phyloP scores from a whole-genome alignment of 805 yeast genomes.

The Scheffersomyces lignosus region DNA sequence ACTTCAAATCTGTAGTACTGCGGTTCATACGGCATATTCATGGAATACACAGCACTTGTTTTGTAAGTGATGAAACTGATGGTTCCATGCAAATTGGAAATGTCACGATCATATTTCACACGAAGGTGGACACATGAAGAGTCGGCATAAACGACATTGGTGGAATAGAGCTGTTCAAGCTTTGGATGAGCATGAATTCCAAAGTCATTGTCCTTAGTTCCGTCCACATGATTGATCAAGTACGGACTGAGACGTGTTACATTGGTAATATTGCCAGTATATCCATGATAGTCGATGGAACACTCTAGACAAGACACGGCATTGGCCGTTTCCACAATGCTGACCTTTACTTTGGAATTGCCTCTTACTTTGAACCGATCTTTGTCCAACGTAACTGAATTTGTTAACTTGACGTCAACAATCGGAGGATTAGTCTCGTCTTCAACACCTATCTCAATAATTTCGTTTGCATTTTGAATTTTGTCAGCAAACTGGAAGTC shows the following conservation, averaged over 20 bases:
- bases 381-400: no score
- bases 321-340: constrained; percentile 1
- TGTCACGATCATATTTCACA: constrained; percentile 17
- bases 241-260: constrained; percentile 1
- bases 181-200: background rate
- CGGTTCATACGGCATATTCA: constrained; percentile 30
- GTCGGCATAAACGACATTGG: background rate
- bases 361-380: constrained; percentile 1
- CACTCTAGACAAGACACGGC: constrained; percentile 8
- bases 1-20: constrained; percentile 30
- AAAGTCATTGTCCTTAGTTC: background rate
- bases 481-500: no score
- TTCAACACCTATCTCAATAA: constrained; percentile 4
- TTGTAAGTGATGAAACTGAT: constrained; percentile 25
- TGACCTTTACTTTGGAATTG: background rate
- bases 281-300: constrained; percentile 6
- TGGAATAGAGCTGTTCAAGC: background rate
- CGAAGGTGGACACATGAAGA: constrained; percentile 12
- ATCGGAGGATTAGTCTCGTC: no score
- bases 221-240: constrained; percentile 7
- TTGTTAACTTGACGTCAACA: no score
- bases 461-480: constrained; percentile 18
- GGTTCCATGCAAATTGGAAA: constrained; percentile 12
- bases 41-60: constrained; percentile 17
- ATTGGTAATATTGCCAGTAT: constrained; percentile 5